Percentiles rank a stretch among this genome's conserved stretches.
phyloP scores from a whole-genome alignment of 2,329 filamentous ascomycete species.

The Eutypa lata region DNA sequence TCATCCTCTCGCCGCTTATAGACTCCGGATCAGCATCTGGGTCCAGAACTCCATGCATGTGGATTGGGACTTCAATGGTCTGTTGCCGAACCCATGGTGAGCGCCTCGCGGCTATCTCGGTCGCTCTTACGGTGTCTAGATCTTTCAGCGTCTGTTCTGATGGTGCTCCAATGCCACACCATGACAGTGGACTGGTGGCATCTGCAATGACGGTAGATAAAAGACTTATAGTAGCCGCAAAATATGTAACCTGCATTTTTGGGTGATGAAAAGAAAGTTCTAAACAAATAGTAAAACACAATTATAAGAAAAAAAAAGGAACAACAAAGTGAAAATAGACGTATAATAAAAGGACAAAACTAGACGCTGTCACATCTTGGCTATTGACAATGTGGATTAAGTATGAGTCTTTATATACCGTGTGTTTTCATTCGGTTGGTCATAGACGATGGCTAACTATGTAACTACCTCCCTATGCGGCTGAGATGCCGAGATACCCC shows the following conservation, averaged over 20 bases:
- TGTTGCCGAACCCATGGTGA: background rate
- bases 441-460: too few relatives aligned
- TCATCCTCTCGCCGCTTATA: background rate
- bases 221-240: background rate
- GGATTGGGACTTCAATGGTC: background rate
- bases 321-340: too few relatives aligned
- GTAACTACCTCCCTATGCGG: too few relatives aligned
- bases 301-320: background rate
- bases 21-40: background rate
- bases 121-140: background rate
- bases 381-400: too few relatives aligned
- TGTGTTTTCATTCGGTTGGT: too few relatives aligned
- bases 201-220: background rate
- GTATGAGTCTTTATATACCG: background rate
- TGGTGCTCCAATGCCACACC: background rate
- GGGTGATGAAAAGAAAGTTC: background rate
- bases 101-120: background rate
- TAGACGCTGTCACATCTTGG: too few relatives aligned
- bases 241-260: background rate
- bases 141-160: background rate
- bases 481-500: background rate
- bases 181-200: background rate
- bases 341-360: too few relatives aligned
- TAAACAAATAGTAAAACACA: background rate
- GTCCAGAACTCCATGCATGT: background rate